Evolutionary conservation across 2,329 filamentous ascomycete species (phyloP).

Genomic region (Ophiosphaerella narmari): DNA sequence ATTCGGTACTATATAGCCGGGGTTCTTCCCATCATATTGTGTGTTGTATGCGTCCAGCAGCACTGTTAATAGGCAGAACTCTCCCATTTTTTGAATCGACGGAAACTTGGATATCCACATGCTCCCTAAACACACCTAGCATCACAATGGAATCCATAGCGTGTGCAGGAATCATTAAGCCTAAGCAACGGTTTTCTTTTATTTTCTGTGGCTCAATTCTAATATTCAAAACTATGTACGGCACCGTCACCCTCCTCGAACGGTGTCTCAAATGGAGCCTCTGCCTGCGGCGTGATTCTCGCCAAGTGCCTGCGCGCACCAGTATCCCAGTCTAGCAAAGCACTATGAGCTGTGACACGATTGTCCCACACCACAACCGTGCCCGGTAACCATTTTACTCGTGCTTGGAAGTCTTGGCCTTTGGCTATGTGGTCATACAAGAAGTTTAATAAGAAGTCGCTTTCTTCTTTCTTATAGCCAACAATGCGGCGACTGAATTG

Average conservation of each 20-base stretch:
- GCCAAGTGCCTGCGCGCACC: slow-evolving; percentile 80
- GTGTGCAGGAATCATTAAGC: neutral
- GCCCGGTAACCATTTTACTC: slow-evolving; percentile 77
- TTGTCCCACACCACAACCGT: slow-evolving; percentile 91
- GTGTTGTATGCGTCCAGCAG: too few relatives aligned
- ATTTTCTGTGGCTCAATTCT: neutral
- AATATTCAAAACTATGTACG: slow-evolving; percentile 27
- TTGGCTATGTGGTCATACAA: slow-evolving; percentile 75
- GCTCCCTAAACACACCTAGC: too few relatives aligned
- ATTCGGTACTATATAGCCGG: too few relatives aligned
- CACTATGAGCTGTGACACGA: slow-evolving; percentile 77
- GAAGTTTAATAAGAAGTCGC: slow-evolving; percentile 76
- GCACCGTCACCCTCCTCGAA: slow-evolving; percentile 40
- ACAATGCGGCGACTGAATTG: slow-evolving; percentile 84
- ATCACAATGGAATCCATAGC: too few relatives aligned
- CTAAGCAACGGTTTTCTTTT: neutral
- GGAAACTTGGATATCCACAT: too few relatives aligned
- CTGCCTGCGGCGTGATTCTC: slow-evolving; percentile 81
- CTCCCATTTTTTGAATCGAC: too few relatives aligned
- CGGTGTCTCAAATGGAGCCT: slow-evolving; percentile 71
- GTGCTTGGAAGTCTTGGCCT: slow-evolving; percentile 72
- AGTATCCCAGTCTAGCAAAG: slow-evolving; percentile 79
- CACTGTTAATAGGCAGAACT: too few relatives aligned
- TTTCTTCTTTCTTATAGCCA: slow-evolving; percentile 85
- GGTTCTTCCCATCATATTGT: too few relatives aligned